Percentiles rank a stretch among this genome's conserved stretches.
phyloP scores from a whole-genome alignment of 768 basidiomycete genomes.

The Collybia sordida region DNA sequence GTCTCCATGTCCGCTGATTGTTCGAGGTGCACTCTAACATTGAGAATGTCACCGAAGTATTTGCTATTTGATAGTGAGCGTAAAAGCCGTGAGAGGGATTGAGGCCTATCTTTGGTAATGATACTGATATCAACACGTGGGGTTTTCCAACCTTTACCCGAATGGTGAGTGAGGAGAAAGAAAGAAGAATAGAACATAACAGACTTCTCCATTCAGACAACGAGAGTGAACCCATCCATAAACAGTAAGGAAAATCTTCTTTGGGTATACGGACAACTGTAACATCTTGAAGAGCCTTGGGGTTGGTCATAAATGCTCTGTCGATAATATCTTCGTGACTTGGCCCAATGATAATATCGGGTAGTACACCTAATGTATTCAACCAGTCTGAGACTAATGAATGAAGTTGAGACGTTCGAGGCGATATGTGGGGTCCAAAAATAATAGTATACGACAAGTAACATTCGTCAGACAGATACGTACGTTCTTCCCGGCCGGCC shows the following conservation, averaged over 20 bases:
- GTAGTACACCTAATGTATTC: slow-evolving; percentile 16
- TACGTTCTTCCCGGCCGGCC: slow-evolving; percentile 5
- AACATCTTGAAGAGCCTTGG: slow-evolving; percentile 13
- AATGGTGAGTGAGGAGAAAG: slow-evolving; percentile 25
- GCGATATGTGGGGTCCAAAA: background rate
- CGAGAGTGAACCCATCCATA: slow-evolving; percentile 64
- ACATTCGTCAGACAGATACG: slow-evolving; percentile 14
- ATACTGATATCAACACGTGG: slow-evolving; percentile 70
- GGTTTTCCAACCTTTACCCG: slow-evolving; percentile 58
- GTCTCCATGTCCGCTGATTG: slow-evolving; percentile 70
- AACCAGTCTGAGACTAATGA: slow-evolving; percentile 28
- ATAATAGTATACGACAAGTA: slow-evolving; percentile 13
- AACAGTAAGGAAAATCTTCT: slow-evolving; percentile 46
- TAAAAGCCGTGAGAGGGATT: slow-evolving; percentile 68
- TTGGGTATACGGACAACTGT: slow-evolving; percentile 43
- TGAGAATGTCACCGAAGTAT: slow-evolving; percentile 70
- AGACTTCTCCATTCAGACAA: slow-evolving; percentile 60
- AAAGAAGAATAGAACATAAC: slow-evolving; percentile 10
- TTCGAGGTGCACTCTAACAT: slow-evolving; percentile 72
- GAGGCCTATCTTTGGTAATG: slow-evolving; percentile 76
- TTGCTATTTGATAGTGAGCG: slow-evolving; percentile 53
- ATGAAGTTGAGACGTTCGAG: background rate
- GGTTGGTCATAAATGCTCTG: background rate
- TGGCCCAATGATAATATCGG: slow-evolving; percentile 34
- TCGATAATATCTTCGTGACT: slow-evolving; percentile 25